Evolutionary conservation across 1,139 yeast genomes (phyloP).

Genomic region (Pichia sp.): DNA sequence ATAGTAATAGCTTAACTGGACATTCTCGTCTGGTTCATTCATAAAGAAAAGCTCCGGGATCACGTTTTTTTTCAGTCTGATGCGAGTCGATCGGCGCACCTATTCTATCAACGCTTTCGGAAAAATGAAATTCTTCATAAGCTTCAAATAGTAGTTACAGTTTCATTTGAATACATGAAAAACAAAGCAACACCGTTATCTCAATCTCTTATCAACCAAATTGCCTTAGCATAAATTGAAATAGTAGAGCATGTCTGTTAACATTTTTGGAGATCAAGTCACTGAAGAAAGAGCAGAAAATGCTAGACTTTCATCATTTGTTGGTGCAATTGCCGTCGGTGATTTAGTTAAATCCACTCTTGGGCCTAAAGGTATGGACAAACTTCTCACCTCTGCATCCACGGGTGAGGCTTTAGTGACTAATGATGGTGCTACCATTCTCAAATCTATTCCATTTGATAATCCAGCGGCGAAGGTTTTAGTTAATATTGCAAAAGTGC

Average conservation of each 20-base stretch:
- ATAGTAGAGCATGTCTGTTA: slow-evolving; percentile 49
- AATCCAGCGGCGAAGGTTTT: slow-evolving; percentile 98
- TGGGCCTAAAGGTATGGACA: slow-evolving; percentile 99
- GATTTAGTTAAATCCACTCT: slow-evolving; percentile 92
- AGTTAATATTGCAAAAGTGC: slow-evolving; percentile 93
- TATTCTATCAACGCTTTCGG: no score
- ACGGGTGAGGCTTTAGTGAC: slow-evolving; percentile 77
- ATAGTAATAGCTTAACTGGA: no score
- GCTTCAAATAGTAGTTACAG: no score
- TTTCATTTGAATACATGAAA: no score
- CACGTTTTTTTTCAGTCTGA: no score
- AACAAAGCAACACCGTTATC: no score
- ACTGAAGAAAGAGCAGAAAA: slow-evolving; percentile 97
- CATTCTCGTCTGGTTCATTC: no score
- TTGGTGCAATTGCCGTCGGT: slow-evolving; percentile 98
- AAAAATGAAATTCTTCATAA: no score
- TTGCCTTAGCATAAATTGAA: no score
- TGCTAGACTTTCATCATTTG: slow-evolving; percentile 94
- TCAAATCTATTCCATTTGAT: slow-evolving; percentile 89
- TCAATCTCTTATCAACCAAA: no score
- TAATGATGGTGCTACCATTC: slow-evolving; percentile 96
- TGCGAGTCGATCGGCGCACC: no score
- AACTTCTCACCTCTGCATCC: slow-evolving; percentile 79
- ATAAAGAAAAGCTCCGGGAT: no score
- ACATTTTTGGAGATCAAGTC: slow-evolving; percentile 94